Evolutionary conservation across 164 flowering plant species (phyloP).

Genomic region (Aristolochia contorta): DNA sequence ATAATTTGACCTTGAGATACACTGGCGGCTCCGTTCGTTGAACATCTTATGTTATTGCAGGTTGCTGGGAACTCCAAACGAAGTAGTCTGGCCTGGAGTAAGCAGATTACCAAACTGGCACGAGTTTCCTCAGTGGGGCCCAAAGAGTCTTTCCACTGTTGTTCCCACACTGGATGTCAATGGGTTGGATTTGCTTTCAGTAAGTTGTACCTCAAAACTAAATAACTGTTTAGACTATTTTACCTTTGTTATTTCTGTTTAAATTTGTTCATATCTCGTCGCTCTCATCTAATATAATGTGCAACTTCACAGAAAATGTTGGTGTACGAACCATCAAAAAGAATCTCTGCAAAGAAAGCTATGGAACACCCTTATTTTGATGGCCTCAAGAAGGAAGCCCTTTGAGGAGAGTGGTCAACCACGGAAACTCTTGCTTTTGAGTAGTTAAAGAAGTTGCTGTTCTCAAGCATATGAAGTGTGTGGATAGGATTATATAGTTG

Average conservation of each 20-base stretch:
- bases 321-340: conserved; percentile 58
- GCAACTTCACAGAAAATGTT: conserved; percentile 55
- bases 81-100: conserved; percentile 82
- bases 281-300: not conserved
- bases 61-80: conserved; percentile 85
- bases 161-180: conserved; percentile 56
- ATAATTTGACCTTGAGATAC: not conserved
- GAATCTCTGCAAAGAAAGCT: conserved; percentile 86
- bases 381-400: conserved; percentile 43
- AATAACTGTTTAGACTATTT: not conserved
- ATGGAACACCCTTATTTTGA: conserved; percentile 83
- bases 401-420: conserved; percentile 16
- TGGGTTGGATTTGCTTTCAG: conserved; percentile 62
- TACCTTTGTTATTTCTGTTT: too few species aligned
- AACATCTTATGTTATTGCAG: conserved; percentile 16
- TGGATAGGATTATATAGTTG: too few species aligned
- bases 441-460: not conserved
- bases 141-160: conserved; percentile 43
- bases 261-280: not conserved
- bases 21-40: too few species aligned
- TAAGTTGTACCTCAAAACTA: conserved; percentile 19
- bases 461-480: conserved; percentile 26
- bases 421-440: not conserved
- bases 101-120: conserved; percentile 78
- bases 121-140: conserved; percentile 83